These are phyloP conservation scores for Chlorella sp. DNA, from an alignment of 139 green algal genomes.

Conservation along the genomic window DNA sequence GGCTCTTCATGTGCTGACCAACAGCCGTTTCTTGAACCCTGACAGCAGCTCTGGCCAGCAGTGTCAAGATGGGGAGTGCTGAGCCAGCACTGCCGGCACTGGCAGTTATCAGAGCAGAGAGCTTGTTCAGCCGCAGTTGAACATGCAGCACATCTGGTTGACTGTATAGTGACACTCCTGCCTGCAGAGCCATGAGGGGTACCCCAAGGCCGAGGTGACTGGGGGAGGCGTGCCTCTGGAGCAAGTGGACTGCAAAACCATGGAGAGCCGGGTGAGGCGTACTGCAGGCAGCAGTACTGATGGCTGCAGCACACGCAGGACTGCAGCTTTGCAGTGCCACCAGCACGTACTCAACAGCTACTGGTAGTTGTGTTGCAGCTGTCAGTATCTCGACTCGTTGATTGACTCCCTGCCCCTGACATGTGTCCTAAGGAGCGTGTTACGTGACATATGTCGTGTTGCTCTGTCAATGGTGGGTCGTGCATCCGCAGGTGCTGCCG, in stretches of 20 bases:
- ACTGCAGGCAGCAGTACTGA: neutral
- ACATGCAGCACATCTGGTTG: too few relatives aligned
- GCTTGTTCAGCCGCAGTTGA: too few relatives aligned
- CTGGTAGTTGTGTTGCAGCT: neutral
- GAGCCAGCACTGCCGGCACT: neutral
- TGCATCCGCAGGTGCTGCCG: slow-evolving; percentile 18
- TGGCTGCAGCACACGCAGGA: neutral
- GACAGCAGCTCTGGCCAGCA: neutral
- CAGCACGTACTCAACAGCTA: neutral
- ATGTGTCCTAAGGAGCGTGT: neutral
- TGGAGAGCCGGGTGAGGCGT: slow-evolving; percentile 40
- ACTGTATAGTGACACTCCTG: too few relatives aligned
- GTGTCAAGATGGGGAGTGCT: too few relatives aligned
- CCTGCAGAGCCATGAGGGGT: slow-evolving; percentile 54
- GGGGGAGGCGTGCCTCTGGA: slow-evolving; percentile 75
- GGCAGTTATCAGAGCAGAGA: slow-evolving; percentile 1
- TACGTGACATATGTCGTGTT: neutral
- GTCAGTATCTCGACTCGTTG: neutral
- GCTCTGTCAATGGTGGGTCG: neutral
- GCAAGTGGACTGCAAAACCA: slow-evolving; percentile 53
- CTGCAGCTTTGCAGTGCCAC: neutral
- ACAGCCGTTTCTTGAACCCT: neutral
- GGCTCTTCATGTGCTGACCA: too few relatives aligned
- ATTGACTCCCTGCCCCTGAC: neutral
- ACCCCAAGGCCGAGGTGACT: slow-evolving; percentile 69